Base-by-base conservation (phyloP, 306 rosid species). In the Datisca glomerata region DNA sequence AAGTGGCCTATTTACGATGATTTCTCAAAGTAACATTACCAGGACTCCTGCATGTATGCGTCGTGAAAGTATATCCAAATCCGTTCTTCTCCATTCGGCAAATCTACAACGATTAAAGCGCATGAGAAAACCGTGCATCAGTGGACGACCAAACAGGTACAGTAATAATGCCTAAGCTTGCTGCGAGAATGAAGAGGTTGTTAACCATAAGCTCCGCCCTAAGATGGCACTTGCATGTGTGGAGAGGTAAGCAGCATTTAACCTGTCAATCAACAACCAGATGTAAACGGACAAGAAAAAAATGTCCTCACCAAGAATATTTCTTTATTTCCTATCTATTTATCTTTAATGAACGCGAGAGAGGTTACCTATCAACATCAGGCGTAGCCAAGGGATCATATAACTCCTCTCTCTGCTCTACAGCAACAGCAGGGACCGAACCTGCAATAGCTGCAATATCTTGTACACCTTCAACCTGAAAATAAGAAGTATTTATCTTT, bases 391-490 rank as follows among this genome's bases (percentile, higher is more conserved):
- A 47, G 27, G 91, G 80, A 57, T 84, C 93, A 56, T 84, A 80
- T 51, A 66, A 67, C 59, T 89, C 95, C 55, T 89, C 93, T 49
- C 74, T 66, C 34, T 65, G 73, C 35, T 79, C 87, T 8, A 64
- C 55, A 38, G 72, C 31, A 17, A 64, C 55, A 38, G 72, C 31
- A 17, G 83, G 93, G 41, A 48, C 48, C 23, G 47, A 44, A 25
- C 70, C 70, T 8, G 77, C 62, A 64, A 72, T 45, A 42, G 85
- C 59, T 12, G 92, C 60, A 47, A 61, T 43, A 45, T 89, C 95
- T 69, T 80, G 98, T 51, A 59, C 77, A 44, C 91, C 95, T 42
- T 84, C 95, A 48, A 78, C 84, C 98, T 89, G 63, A 52, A 57
- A 53, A 40, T 25, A 31, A 36, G 33, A 16, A 6, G 23, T 9